These are phyloP conservation scores for Wakefieldia striispora DNA, from an alignment of 768 basidiomycete genomes.

Conservation along the genomic window DNA sequence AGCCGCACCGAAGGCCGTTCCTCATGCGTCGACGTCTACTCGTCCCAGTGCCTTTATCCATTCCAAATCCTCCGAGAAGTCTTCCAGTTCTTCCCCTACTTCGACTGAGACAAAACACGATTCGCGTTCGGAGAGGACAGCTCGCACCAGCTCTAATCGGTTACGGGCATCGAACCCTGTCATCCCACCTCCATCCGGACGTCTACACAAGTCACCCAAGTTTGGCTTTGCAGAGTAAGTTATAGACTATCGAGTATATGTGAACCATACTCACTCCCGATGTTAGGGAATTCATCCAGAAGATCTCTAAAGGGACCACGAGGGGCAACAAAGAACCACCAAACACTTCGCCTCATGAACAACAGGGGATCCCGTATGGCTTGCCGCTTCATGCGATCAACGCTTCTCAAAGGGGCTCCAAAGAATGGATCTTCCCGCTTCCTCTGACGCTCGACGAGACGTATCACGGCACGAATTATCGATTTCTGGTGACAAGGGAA, in stretches of 20 bases:
- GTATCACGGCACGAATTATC: conserved; percentile 51
- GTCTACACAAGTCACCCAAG: conserved; percentile 19
- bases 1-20: conserved; percentile 4
- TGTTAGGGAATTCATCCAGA: conserved; percentile 31
- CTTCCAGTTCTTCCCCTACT: neutral
- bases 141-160: conserved; percentile 12
- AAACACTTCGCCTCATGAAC: conserved; percentile 4
- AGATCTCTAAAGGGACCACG: conserved; percentile 19
- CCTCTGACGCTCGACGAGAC: conserved; percentile 61
- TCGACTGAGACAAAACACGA: conserved; percentile 2
- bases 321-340: conserved; percentile 5
- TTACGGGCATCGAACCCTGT: conserved; percentile 26
- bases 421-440: conserved; percentile 70
- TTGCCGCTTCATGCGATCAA: conserved; percentile 41
- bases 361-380: conserved; percentile 25
- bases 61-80: conserved; percentile 16
- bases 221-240: conserved; percentile 31
- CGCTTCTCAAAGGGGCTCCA: conserved; percentile 39
- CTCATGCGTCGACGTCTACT: conserved; percentile 10
- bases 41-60: conserved; percentile 6
- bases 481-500: conserved; percentile 59
- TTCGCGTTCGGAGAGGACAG: conserved; percentile 12
- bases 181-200: conserved; percentile 28
- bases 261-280: conserved; percentile 7
- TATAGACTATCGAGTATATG: neutral